Base-by-base conservation (phyloP, 2,329 filamentous ascomycete genomes). In the Aspergillus alliaceus region DNA sequence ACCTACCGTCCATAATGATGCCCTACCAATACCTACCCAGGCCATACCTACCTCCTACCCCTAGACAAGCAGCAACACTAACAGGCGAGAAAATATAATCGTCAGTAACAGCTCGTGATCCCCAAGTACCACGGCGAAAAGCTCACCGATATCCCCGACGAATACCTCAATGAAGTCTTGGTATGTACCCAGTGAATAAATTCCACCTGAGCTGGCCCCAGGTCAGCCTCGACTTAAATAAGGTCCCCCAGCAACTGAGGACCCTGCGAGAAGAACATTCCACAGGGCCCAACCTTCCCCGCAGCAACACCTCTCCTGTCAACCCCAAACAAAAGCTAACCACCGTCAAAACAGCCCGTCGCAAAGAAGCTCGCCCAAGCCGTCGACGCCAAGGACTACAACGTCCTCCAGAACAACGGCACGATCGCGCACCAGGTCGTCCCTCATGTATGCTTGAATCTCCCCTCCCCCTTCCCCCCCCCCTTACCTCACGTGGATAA, bases 401-500 rank as follows among this genome's bases (percentile, higher is more conserved):
- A 99, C 72, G 84, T 99, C 49, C 80, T 99, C 58, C 95, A 99
- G 80, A 99, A 99, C 79, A 99, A 99, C 71, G 95, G 95, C 52
- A 82, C 85, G 22, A 85, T 93, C 69, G 95, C 95, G 18, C 95
- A 99, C 76, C 95, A 98, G 79, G 82, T 89, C 62, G 93, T 99
- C 60, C 89, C 91, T 65, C 95, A 99, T 79, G 93, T 95, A 79
- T 78, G 86, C 25, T 25, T 15, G 79, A 51, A 22, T 39, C n/a
- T n/a, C n/a, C n/a, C n/a, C n/a, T n/a, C n/a, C n/a, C n/a, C 29
- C 24, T 20, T 34, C 8, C 42, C 22, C 15, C 11, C 9, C 32
- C 14, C 29, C 6, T 51, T n/a, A n/a, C n/a, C n/a, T n/a, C n/a
- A n/a, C n/a, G 15, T 48, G 8, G 35, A 39, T 15, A 46, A 32